A percentile compares a stretch with the other conserved stretches of the same genome.
phyloP scores from a whole-genome alignment of 495 filamentous ascomycete genomes.

The Gamarada debralockiae region DNA sequence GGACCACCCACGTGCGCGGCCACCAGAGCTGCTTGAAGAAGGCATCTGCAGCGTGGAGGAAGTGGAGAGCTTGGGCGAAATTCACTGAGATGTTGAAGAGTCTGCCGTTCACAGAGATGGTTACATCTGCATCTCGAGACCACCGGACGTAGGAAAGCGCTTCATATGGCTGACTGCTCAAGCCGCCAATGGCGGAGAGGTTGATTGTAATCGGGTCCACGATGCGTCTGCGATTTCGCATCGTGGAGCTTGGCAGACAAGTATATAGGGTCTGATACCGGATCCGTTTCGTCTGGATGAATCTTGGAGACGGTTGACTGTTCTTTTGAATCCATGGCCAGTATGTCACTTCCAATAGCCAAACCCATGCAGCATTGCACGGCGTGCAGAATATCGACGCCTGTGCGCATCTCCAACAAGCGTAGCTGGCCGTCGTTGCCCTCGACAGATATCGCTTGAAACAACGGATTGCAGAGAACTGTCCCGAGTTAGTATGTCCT shows the following conservation, averaged over 20 bases:
- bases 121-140: neutral
- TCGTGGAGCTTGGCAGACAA: neutral
- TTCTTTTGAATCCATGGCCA: neutral
- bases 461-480: neutral
- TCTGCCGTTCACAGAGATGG: neutral
- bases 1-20: neutral
- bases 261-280: neutral
- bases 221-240: neutral
- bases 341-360: neutral
- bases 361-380: neutral
- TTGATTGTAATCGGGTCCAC: neutral
- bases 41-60: neutral
- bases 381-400: neutral
- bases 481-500: neutral
- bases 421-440: neutral
- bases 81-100: neutral
- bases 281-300: neutral
- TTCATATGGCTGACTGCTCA: neutral
- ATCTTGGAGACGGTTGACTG: neutral
- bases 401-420: neutral
- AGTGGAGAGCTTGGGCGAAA: neutral
- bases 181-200: neutral
- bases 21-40: neutral
- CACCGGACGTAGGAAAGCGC: neutral
- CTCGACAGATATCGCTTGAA: neutral